phyloP scores from a whole-genome alignment of 169 alveolate genomes.

The Eimeria maxima region DNA sequence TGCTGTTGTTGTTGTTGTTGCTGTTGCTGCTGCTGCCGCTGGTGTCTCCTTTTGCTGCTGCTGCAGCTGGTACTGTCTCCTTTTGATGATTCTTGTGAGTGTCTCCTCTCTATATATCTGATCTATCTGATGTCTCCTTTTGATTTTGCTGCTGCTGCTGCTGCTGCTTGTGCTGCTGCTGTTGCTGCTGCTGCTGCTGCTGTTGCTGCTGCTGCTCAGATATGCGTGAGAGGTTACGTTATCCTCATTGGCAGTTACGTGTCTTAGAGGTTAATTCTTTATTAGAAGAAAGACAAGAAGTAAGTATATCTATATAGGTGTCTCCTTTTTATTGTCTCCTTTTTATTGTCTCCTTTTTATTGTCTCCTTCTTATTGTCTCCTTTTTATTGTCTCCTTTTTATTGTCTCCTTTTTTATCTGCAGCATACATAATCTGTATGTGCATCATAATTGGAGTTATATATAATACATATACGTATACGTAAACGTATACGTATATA shows the following conservation, averaged over 20 bases:
- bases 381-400: no score
- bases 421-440: no score
- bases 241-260: conserved; percentile 42
- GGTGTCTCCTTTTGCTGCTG: not conserved
- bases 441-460: no score
- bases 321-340: not conserved
- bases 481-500: no score
- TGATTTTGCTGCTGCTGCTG: conserved; percentile 11
- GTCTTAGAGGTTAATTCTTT: not conserved
- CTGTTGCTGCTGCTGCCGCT: not conserved
- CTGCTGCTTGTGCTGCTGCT: not conserved
- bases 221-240: conserved; percentile 43
- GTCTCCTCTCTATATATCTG: no score
- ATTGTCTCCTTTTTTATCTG: not conserved
- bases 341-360: not conserved
- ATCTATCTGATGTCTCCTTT: no score
- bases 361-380: no score
- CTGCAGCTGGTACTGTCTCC: no score
- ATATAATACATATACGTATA: no score
- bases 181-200: conserved; percentile 48
- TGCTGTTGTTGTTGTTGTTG: not conserved
- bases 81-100: no score
- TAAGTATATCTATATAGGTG: not conserved
- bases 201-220: no score
- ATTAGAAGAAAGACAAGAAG: not conserved